Base-by-base conservation (phyloP, 441 rosid species). In the Euphorbia celastroides region DNA sequence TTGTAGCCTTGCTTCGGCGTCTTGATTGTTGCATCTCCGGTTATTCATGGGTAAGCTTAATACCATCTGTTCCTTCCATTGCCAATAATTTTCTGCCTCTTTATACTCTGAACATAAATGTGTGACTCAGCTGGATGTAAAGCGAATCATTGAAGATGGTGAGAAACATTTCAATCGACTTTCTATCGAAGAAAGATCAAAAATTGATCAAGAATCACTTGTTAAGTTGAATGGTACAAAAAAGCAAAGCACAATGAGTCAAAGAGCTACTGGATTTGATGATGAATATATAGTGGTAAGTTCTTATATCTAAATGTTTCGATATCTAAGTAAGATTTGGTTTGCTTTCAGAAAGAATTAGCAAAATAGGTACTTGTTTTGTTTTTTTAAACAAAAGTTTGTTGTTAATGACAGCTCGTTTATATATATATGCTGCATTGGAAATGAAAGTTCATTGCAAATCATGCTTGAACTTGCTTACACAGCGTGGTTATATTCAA, bases 141-240 rank as follows among this genome's bases (percentile, higher is more conserved):
- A 84, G 73, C 79, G 80, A 44, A 83, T 82, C 80, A 73, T 86
- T 70, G 96, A 84, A 48, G 89, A 83, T 31, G 97, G 96, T 34
- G 97, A 94, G 77, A 88, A 84, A 74, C 87, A 88, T 66, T 94
- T 92, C 81, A 86, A 89, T 78, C 86, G 84, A 71, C 91, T 94
- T 59, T 89, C 97, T 28, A 92, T 91, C 70, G 97, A 93, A 88
- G 99, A 91, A 76, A 79, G 96, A 32, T 96, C 94, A 0, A 89
- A 94, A 78, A 89, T 94, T 66, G 94, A 91, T 16, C 96, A 94
- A 77, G 94, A 91, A 76, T 91, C 97, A 9, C 93, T 91, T 54
- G 96, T 89, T 62, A 93, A 91, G 65, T 93, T 93, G 65, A 84
- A 88, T 78, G 86, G 73, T 75, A 83, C 89, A 27, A 85, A 77